A percentile compares a stretch with the other conserved stretches of the same genome.
phyloP scores from a whole-genome alignment of 2,329 filamentous ascomycete genomes.

The Teratosphaeria epicoccoides region DNA sequence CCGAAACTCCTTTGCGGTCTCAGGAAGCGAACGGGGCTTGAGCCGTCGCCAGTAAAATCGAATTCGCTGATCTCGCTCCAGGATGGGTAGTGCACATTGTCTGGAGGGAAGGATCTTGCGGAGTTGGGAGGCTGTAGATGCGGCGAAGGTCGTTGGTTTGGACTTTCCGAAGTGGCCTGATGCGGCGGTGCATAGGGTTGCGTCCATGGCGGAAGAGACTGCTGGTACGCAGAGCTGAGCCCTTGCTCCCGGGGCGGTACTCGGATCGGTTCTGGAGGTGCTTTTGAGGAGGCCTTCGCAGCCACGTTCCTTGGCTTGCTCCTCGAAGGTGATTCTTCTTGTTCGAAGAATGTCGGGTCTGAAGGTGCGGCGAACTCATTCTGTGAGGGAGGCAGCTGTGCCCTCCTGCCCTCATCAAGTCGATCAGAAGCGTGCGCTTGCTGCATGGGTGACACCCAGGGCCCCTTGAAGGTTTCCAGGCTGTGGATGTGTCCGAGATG shows the following conservation, averaged over 20 bases:
- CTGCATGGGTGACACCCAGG: background rate
- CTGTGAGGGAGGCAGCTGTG: too few relatives aligned
- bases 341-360: background rate
- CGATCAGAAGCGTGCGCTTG: too few relatives aligned
- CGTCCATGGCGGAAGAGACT: background rate
- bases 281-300: background rate
- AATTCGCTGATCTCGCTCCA: slow-evolving; percentile 8
- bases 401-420: too few relatives aligned
- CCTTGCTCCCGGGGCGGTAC: background rate
- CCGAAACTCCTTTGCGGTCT: background rate
- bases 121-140: background rate
- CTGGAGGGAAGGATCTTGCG: background rate
- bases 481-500: background rate
- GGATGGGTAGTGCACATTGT: slow-evolving; percentile 8
- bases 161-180: background rate
- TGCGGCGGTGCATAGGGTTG: background rate
- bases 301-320: background rate
- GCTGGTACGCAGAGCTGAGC: background rate
- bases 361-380: background rate
- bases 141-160: background rate
- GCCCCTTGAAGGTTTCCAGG: background rate
- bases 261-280: background rate
- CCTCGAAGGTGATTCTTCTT: background rate
- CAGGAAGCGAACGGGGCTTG: background rate
- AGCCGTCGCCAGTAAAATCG: slow-evolving; percentile 6